Conservation (phyloP, 2,329 filamentous ascomycete genomes). For the Paraconiothyrium sp. region DNA sequence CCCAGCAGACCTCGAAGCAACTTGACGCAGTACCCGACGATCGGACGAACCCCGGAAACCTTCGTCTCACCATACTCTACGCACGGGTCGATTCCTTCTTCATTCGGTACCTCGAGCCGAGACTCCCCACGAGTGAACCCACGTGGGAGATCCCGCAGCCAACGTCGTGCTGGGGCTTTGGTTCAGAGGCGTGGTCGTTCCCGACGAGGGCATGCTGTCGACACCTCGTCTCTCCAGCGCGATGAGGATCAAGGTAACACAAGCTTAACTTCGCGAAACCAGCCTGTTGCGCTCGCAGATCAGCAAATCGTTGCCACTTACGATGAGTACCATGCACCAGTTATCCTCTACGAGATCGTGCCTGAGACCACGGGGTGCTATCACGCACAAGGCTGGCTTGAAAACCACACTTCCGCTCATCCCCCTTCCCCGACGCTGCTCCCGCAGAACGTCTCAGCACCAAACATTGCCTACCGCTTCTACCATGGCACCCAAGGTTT, state of each 20-base stretch:
- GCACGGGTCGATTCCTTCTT: too few relatives aligned
- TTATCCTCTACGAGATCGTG: constrained; percentile 32
- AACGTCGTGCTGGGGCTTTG: neutral
- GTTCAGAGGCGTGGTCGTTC: neutral
- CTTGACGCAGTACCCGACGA: too few relatives aligned
- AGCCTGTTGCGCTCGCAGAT: constrained; percentile 6
- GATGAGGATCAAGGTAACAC: neutral
- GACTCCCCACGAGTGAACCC: neutral
- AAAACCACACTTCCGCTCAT: neutral
- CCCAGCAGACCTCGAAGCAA: too few relatives aligned
- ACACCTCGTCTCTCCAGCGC: neutral
- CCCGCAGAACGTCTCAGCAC: neutral
- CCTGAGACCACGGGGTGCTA: constrained; percentile 15
- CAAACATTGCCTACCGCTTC: constrained; percentile 12
- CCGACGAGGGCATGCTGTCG: neutral
- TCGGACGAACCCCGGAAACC: too few relatives aligned
- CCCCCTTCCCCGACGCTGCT: neutral
- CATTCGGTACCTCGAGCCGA: neutral
- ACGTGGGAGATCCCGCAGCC: neutral
- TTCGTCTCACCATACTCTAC: too few relatives aligned
- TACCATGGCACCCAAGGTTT: constrained; percentile 35
- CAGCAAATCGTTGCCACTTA: constrained; percentile 33
- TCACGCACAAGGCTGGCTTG: constrained; percentile 24
- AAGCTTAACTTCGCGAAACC: neutral
- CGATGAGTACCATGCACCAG: constrained; percentile 34